A percentile compares a stretch with the other conserved stretches of the same genome.
Evolutionary conservation across 257 asterid genomes (phyloP).

Genomic region (Capsicum chinense): DNA sequence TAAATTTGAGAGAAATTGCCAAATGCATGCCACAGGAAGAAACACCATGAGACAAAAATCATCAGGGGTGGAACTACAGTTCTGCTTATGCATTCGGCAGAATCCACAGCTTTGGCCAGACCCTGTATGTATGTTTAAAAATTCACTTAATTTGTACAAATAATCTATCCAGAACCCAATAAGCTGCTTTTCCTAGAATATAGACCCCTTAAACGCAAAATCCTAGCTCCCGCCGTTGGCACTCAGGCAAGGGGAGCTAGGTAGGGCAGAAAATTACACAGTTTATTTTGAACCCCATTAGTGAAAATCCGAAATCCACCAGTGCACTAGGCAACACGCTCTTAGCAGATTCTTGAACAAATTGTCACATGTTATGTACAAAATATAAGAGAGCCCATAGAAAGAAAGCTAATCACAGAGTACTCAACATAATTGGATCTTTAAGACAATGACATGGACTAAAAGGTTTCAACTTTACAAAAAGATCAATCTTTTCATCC

Average conservation of each 20-base stretch:
- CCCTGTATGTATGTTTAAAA: background rate
- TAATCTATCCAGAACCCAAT: background rate
- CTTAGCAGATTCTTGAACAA: background rate
- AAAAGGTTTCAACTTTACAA: background rate
- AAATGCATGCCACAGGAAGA: background rate
- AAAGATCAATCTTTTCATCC: conserved; percentile 25
- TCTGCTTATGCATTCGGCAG: background rate
- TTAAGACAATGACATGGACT: conserved; percentile 14
- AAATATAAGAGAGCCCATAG: background rate
- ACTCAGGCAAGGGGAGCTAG: background rate
- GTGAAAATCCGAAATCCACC: too few relatives aligned
- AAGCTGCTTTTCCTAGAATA: background rate
- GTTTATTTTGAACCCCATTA: too few relatives aligned
- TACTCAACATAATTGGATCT: background rate
- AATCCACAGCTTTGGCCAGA: background rate
- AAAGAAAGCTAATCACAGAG: conserved; percentile 13
- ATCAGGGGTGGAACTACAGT: background rate
- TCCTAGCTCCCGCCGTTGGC: background rate
- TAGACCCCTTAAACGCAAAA: background rate
- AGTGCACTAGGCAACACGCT: background rate
- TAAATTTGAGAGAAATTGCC: background rate
- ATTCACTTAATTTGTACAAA: background rate
- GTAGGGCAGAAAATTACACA: too few relatives aligned
- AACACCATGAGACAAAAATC: background rate
- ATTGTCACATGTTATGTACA: conserved; percentile 12